phyloP scores from a whole-genome alignment of 1,284 basidiomycete genomes.

The Microbotryum saponariae region DNA sequence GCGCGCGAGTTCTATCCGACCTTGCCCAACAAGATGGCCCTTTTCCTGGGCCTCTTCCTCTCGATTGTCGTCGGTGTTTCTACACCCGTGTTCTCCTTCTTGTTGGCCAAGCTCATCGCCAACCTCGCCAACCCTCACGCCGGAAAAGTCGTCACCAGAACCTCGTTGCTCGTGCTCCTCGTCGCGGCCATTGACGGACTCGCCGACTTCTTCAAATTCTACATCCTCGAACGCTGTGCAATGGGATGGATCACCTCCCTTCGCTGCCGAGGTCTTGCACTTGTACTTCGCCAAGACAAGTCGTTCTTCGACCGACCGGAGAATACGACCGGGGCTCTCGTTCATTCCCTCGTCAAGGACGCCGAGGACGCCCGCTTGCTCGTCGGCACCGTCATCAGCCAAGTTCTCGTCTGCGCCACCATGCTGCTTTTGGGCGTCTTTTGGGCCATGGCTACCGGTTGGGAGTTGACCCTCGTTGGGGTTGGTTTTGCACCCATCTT shows the following conservation, averaged over 20 bases:
- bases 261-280: slow-evolving; percentile 54
- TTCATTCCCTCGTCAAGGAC: slow-evolving; percentile 79
- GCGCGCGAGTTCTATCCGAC: slow-evolving; percentile 60
- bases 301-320: slow-evolving; percentile 73
- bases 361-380: slow-evolving; percentile 79
- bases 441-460: slow-evolving; percentile 81
- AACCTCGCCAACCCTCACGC: slow-evolving; percentile 59
- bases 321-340: slow-evolving; percentile 59
- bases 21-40: slow-evolving; percentile 62
- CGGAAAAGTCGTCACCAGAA: slow-evolving; percentile 49
- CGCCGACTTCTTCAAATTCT: slow-evolving; percentile 63
- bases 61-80: slow-evolving; percentile 66
- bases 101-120: slow-evolving; percentile 73
- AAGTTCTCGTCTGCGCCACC: slow-evolving; percentile 61
- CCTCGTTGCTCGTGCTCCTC: slow-evolving; percentile 50
- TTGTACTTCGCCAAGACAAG: slow-evolving; percentile 74
- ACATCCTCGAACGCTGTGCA: slow-evolving; percentile 63
- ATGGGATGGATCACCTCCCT: slow-evolving; percentile 68
- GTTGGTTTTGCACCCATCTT: slow-evolving; percentile 81
- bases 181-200: slow-evolving; percentile 69
- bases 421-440: slow-evolving; percentile 77
- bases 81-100: slow-evolving; percentile 84
- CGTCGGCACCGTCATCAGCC: slow-evolving; percentile 64
- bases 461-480: slow-evolving; percentile 89
- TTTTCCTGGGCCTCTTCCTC: slow-evolving; percentile 60